Evolutionary conservation across 148 eudicot genomes (phyloP).

Genomic region (Salicornia ramosissima): DNA sequence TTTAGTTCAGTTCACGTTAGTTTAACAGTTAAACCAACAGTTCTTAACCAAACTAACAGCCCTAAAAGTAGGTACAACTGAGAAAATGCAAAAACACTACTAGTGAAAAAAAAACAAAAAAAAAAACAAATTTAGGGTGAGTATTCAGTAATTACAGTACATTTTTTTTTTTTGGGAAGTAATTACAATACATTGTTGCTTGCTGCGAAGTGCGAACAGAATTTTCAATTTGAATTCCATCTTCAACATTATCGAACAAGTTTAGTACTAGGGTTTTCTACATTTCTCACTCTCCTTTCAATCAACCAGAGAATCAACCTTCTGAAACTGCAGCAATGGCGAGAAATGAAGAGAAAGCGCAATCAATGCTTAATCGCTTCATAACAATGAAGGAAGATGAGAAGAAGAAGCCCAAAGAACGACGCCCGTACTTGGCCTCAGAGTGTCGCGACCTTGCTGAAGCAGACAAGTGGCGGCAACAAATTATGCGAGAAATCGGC

Average conservation of each 20-base stretch:
- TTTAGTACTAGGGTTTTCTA: not conserved
- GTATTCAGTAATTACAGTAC: no score
- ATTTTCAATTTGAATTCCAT: no score
- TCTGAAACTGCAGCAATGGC: slow-evolving; percentile 46
- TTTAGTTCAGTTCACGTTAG: no score
- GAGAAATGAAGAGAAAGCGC: slow-evolving; percentile 89
- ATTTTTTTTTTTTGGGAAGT: no score
- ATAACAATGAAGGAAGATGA: slow-evolving; percentile 79
- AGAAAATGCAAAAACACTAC: no score
- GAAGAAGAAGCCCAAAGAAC: slow-evolving; percentile 83
- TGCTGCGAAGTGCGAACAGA: no score
- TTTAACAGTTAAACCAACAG: no score
- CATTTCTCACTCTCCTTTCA: not conserved
- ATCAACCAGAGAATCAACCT: not conserved
- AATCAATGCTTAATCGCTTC: slow-evolving; percentile 93
- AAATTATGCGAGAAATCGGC: slow-evolving; percentile 84
- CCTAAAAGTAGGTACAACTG: no score
- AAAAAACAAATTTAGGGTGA: no score
- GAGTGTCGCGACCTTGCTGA: slow-evolving; percentile 93
- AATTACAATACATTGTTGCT: no score
- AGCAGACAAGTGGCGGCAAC: slow-evolving; percentile 91
- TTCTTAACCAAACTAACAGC: no score
- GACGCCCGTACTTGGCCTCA: slow-evolving; percentile 78
- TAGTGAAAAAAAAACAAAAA: no score
- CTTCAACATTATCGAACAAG: not conserved